Percentiles rank a stretch among this genome's conserved stretches.
phyloP scores from a whole-genome alignment of 1,284 basidiomycete species.

The Cryptococcus jaspeensis region DNA sequence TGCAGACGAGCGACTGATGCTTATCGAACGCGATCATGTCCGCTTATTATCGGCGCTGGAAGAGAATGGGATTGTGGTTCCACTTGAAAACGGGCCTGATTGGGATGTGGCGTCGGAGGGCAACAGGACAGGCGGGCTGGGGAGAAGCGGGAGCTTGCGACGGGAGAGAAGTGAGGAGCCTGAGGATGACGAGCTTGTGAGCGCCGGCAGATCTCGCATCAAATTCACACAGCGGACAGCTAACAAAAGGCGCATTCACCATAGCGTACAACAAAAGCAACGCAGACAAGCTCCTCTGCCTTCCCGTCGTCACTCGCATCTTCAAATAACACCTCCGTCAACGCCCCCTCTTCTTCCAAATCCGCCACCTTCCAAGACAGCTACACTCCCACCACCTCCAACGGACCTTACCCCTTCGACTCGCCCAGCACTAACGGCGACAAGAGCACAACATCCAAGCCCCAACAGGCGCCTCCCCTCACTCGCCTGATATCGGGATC shows the following conservation, averaged over 20 bases:
- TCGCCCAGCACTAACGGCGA: constrained; percentile 22
- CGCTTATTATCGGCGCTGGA: constrained; percentile 28
- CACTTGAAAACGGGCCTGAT: neutral
- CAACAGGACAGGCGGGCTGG: neutral
- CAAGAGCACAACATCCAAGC: constrained; percentile 7
- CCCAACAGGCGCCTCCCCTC: constrained; percentile 12
- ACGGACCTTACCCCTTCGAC: constrained; percentile 30
- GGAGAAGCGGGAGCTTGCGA: constrained; percentile 11
- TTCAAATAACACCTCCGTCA: constrained; percentile 18
- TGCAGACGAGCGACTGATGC: constrained; percentile 37
- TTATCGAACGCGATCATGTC: constrained; percentile 36
- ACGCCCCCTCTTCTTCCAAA: constrained; percentile 26
- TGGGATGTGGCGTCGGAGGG: neutral
- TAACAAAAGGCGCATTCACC: neutral
- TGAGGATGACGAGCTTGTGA: constrained; percentile 23
- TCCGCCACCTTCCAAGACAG: constrained; percentile 35
- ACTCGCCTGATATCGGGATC: constrained; percentile 20
- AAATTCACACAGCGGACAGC: neutral
- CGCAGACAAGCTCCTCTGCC: neutral
- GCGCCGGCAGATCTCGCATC: constrained; percentile 8
- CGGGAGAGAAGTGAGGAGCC: constrained; percentile 23
- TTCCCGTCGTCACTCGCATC: constrained; percentile 34
- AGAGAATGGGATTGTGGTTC: constrained; percentile 31
- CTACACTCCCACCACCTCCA: constrained; percentile 32
- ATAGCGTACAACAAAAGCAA: neutral